These are phyloP conservation scores for Calophaca sinica DNA, from an alignment of 306 rosid species.

Conservation along the genomic window DNA sequence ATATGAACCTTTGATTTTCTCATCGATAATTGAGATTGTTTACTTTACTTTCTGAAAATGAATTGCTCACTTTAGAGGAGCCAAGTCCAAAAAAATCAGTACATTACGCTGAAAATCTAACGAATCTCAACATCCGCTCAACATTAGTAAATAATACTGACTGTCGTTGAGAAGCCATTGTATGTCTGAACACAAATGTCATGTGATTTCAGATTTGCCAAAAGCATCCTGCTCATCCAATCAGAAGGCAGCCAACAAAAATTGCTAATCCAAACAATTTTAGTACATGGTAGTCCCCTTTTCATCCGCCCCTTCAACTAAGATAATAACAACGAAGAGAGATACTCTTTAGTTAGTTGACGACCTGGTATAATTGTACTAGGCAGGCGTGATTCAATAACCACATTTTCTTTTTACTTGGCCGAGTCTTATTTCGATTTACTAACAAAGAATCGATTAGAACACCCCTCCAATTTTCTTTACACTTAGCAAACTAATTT, in stretches of 20 bases:
- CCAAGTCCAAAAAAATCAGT: neutral
- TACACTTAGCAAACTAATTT: constrained; percentile 11
- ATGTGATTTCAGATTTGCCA: constrained; percentile 25
- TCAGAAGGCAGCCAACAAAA: constrained; percentile 21
- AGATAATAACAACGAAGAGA: constrained; percentile 9
- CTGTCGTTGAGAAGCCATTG: constrained; percentile 11
- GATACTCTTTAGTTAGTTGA: constrained; percentile 18
- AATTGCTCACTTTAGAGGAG: no score
- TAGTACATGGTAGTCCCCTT: neutral
- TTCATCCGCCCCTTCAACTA: constrained; percentile 4
- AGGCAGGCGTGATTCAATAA: neutral
- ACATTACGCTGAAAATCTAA: constrained; percentile 7
- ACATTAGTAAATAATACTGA: neutral
- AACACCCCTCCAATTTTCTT: constrained; percentile 18
- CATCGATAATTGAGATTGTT: no score
- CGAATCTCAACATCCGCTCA: neutral
- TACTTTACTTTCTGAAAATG: no score
- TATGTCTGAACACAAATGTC: neutral
- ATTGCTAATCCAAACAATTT: neutral
- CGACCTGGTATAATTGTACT: neutral
- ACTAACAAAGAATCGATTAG: neutral
- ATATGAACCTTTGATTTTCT: no score
- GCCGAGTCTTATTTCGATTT: constrained; percentile 1
- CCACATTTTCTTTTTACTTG: neutral
- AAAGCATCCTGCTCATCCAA: constrained; percentile 20